A percentile compares a stretch with the other conserved stretches of the same genome.
Evolutionary conservation across 768 basidiomycete species (phyloP).

Genomic region (Lactarius vividus): DNA sequence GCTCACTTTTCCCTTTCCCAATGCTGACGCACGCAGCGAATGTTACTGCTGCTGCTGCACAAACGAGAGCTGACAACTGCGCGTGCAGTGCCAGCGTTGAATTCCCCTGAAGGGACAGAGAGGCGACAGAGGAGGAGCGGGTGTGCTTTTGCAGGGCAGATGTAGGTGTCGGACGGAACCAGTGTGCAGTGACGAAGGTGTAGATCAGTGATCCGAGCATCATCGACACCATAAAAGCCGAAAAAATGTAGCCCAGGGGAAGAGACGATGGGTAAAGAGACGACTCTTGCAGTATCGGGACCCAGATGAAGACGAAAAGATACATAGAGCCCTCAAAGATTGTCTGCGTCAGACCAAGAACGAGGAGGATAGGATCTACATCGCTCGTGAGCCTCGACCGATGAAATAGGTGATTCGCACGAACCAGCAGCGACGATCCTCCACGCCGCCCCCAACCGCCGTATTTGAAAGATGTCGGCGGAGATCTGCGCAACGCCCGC

Average conservation of each 20-base stretch:
- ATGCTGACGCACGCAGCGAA: slow-evolving; percentile 49
- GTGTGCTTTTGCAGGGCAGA: slow-evolving; percentile 22
- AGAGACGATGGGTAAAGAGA: slow-evolving; percentile 43
- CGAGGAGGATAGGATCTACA: slow-evolving; percentile 58
- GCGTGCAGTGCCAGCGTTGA: slow-evolving; percentile 58
- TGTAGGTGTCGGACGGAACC: slow-evolving; percentile 29
- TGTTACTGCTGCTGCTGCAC: slow-evolving; percentile 54
- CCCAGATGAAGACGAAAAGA: slow-evolving; percentile 82
- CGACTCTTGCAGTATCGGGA: slow-evolving; percentile 67
- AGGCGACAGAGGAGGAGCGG: slow-evolving; percentile 13
- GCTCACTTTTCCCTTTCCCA: slow-evolving; percentile 26
- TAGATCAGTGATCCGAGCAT: slow-evolving; percentile 76
- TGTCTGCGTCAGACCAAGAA: slow-evolving; percentile 70
- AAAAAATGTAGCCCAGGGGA: slow-evolving; percentile 78
- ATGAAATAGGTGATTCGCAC: neutral
- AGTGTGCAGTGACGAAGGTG: slow-evolving; percentile 42
- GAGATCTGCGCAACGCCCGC: slow-evolving; percentile 29
- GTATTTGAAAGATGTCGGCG: slow-evolving; percentile 49
- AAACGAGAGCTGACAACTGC: slow-evolving; percentile 62
- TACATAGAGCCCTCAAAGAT: slow-evolving; percentile 87
- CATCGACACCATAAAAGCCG: slow-evolving; percentile 79
- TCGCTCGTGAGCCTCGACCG: neutral
- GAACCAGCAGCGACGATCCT: slow-evolving; percentile 42
- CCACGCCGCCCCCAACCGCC: slow-evolving; percentile 54
- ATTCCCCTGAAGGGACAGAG: slow-evolving; percentile 28